These are phyloP conservation scores for Geoglossum glabrum DNA, from an alignment of 495 filamentous ascomycete species.

Conservation along the genomic window DNA sequence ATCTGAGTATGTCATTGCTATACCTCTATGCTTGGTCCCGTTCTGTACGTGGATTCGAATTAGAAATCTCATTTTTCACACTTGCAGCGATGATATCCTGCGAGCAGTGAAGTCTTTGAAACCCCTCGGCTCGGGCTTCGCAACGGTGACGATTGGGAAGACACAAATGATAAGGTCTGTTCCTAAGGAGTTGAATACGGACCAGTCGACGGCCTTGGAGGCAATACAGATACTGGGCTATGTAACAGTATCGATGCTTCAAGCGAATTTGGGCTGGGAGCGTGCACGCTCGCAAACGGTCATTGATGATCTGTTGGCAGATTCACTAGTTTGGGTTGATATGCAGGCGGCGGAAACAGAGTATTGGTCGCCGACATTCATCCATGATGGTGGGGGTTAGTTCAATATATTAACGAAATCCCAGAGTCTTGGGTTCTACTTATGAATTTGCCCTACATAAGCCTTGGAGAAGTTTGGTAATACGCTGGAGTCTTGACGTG, in stretches of 20 bases:
- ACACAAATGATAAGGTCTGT: constrained; percentile 80
- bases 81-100: constrained; percentile 62
- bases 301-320: constrained; percentile 73
- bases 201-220: constrained; percentile 83
- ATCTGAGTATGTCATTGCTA: constrained; percentile 20
- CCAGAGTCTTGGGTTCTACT: not conserved
- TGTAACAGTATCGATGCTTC: constrained; percentile 79
- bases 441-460: not conserved
- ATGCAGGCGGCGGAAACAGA: constrained; percentile 69
- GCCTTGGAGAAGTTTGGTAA: not conserved
- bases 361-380: constrained; percentile 77
- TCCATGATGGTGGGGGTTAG: constrained; percentile 13
- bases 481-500: not conserved
- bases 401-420: not conserved
- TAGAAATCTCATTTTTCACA: not conserved
- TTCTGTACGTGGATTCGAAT: not conserved
- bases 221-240: constrained; percentile 70
- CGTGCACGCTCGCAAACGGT: constrained; percentile 68
- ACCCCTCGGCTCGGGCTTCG: constrained; percentile 75
- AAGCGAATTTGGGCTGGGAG: constrained; percentile 77
- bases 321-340: constrained; percentile 90
- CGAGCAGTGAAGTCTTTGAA: constrained; percentile 74
- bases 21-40: not conserved
- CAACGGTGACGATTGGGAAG: constrained; percentile 57
- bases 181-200: constrained; percentile 88